phyloP scores from a whole-genome alignment of 371 early-diverging fungal genomes.

The Haplosporangium sp. region DNA sequence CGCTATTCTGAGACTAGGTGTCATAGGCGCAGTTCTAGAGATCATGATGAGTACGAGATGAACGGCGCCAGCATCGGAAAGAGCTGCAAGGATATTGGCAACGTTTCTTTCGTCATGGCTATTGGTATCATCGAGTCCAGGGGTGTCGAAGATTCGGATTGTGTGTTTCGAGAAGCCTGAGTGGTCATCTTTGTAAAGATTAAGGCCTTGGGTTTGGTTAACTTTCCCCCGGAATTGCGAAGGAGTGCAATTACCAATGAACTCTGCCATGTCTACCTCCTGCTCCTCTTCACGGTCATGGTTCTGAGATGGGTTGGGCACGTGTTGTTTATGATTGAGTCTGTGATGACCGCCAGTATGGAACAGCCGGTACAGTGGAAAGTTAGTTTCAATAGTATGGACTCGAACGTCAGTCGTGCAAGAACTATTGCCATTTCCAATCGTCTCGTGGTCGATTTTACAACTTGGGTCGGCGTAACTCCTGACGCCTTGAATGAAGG shows the following conservation, averaged over 20 bases:
- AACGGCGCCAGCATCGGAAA: neutral
- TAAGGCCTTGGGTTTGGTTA: neutral
- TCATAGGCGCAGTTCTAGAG: neutral
- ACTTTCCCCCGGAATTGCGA: neutral
- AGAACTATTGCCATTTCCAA: conserved; percentile 9
- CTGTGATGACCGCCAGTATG: neutral
- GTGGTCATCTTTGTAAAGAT: neutral
- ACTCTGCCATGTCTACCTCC: neutral
- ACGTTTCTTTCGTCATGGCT: conserved; percentile 19
- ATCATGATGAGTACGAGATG: conserved; percentile 23
- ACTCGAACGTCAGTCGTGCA: neutral
- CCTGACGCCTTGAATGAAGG: neutral
- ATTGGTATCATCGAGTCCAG: conserved; percentile 18
- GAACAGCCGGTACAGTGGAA: neutral
- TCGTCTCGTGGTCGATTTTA: neutral
- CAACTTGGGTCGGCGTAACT: conserved; percentile 10
- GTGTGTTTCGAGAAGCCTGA: neutral
- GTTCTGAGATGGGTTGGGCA: neutral
- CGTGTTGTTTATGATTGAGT: neutral
- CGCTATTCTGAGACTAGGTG: conserved; percentile 4
- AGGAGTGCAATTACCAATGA: neutral
- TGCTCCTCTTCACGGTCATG: neutral
- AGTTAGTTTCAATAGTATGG: neutral
- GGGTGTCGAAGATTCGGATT: conserved; percentile 20
- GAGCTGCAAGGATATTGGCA: conserved; percentile 8